A percentile compares a stretch with the other conserved stretches of the same genome.
phyloP scores from a whole-genome alignment of 768 basidiomycete species.

The Rhizopogon roseolus region DNA sequence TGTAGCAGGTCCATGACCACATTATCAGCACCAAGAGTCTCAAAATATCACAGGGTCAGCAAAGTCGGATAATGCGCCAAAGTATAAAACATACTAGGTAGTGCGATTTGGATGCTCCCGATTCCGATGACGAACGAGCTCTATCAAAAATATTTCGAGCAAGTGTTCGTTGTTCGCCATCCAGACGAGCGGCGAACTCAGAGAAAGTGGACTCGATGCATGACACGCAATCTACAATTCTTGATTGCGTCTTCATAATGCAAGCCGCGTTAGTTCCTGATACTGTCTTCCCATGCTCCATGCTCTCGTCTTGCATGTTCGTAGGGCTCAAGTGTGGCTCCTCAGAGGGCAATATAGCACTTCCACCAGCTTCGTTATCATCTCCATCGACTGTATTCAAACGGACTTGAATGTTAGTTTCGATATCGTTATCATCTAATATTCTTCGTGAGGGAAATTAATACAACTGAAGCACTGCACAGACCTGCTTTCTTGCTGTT shows the following conservation, averaged over 20 bases:
- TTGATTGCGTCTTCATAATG: conserved; percentile 19
- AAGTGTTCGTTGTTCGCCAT: conserved; percentile 14
- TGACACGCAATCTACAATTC: conserved; percentile 26
- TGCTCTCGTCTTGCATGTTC: not conserved
- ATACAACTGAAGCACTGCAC: not conserved
- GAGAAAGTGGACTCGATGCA: conserved; percentile 23
- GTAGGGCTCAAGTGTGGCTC: not conserved
- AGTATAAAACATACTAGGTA: conserved; percentile 25
- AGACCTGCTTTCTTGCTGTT: conserved; percentile 87
- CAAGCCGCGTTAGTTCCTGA: conserved; percentile 48
- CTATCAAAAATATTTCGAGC: conserved; percentile 12
- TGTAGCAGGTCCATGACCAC: conserved; percentile 30
- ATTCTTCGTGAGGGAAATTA: not conserved
- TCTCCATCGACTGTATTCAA: not conserved
- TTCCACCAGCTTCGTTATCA: not conserved
- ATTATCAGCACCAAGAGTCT: conserved; percentile 10
- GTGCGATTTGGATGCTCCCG: conserved; percentile 23
- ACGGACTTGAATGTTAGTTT: conserved; percentile 54
- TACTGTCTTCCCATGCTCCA: conserved; percentile 40
- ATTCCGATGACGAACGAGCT: conserved; percentile 10
- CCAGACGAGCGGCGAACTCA: conserved; percentile 15
- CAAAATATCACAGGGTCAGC: conserved; percentile 7
- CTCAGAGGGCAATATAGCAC: not conserved
- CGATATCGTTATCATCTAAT: conserved; percentile 80
- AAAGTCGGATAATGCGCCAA: conserved; percentile 1